A percentile compares a stretch with the other conserved stretches of the same genome.
These are phyloP conservation scores for Dactylellina sp. DNA, from an alignment of 2,329 filamentous ascomycete genomes.

Conservation along the genomic window DNA sequence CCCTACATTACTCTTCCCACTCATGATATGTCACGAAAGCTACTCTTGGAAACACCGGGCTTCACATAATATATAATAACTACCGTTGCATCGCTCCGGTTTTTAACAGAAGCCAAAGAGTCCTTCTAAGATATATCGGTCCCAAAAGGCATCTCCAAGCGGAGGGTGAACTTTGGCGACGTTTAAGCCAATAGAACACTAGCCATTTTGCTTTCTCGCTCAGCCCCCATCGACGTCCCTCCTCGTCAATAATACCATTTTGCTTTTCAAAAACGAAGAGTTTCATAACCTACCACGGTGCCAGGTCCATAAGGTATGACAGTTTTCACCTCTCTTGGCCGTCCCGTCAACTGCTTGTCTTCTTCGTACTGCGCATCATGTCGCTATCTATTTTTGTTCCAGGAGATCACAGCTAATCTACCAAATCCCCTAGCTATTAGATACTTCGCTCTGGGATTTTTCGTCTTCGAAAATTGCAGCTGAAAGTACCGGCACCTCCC, in stretches of 20 bases:
- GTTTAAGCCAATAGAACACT: constrained; percentile 41
- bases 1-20: not conserved
- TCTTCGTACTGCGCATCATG: not conserved
- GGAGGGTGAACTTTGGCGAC: constrained; percentile 51
- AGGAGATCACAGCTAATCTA: constrained; percentile 21
- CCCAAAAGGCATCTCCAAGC: constrained; percentile 54
- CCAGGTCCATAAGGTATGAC: constrained; percentile 47
- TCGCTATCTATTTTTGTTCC: not conserved
- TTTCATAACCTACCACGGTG: constrained; percentile 21
- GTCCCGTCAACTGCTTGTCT: not conserved
- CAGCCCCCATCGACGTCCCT: constrained; percentile 26
- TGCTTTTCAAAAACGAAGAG: constrained; percentile 29
- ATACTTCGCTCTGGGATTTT: constrained; percentile 37
- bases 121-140: constrained; percentile 22
- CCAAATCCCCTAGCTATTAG: constrained; percentile 22
- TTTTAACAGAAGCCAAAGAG: constrained; percentile 23
- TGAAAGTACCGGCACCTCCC: constrained; percentile 40
- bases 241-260: constrained; percentile 22
- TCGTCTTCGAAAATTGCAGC: constrained; percentile 26
- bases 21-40: constrained; percentile 39
- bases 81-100: constrained; percentile 18
- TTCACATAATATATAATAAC: constrained; percentile 19
- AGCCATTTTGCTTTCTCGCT: constrained; percentile 30
- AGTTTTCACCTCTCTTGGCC: constrained; percentile 29
- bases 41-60: constrained; percentile 22